Evolutionary conservation across 164 flowering plant genomes (phyloP).

Genomic region (Santalum album): DNA sequence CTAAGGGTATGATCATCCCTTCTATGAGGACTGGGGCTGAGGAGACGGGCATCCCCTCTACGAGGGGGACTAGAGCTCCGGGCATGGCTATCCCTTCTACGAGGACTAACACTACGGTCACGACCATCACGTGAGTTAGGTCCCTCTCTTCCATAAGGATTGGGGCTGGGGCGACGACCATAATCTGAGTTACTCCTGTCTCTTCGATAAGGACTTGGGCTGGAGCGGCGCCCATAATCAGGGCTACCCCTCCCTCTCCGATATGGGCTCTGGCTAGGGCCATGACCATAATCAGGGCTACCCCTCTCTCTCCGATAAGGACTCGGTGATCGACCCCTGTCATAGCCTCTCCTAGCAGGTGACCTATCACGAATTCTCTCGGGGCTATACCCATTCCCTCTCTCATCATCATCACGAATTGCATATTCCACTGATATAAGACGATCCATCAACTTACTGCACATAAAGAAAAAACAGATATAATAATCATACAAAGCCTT

Average conservation of each 20-base stretch:
- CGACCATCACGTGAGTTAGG: neutral
- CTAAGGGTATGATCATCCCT: slow-evolving; percentile 8
- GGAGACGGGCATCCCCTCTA: slow-evolving; percentile 12
- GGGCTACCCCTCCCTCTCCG: slow-evolving; percentile 77
- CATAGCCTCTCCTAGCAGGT: slow-evolving; percentile 34
- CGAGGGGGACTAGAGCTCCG: slow-evolving; percentile 11
- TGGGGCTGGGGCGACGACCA: slow-evolving; percentile 26
- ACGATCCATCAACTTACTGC: neutral
- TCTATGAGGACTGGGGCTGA: slow-evolving; percentile 15
- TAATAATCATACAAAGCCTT: no score
- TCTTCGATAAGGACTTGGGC: slow-evolving; percentile 22
- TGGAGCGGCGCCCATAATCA: slow-evolving; percentile 65
- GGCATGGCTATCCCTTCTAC: slow-evolving; percentile 13
- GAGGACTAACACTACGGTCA: slow-evolving; percentile 11
- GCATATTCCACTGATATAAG: slow-evolving; percentile 3
- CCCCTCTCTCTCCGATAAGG: neutral
- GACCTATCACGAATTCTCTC: slow-evolving; percentile 25
- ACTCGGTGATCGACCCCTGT: slow-evolving; percentile 41
- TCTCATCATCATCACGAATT: slow-evolving; percentile 4
- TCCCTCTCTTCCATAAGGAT: slow-evolving; percentile 16
- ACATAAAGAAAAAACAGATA: neutral
- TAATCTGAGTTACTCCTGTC: slow-evolving; percentile 38
- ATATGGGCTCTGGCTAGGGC: slow-evolving; percentile 21
- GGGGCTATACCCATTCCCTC: slow-evolving; percentile 3
- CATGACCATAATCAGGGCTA: slow-evolving; percentile 6